Percentiles rank a stretch among this genome's conserved stretches.
phyloP scores from a whole-genome alignment of 2,329 filamentous ascomycete genomes.

The Pseudogymnoascus sp. region DNA sequence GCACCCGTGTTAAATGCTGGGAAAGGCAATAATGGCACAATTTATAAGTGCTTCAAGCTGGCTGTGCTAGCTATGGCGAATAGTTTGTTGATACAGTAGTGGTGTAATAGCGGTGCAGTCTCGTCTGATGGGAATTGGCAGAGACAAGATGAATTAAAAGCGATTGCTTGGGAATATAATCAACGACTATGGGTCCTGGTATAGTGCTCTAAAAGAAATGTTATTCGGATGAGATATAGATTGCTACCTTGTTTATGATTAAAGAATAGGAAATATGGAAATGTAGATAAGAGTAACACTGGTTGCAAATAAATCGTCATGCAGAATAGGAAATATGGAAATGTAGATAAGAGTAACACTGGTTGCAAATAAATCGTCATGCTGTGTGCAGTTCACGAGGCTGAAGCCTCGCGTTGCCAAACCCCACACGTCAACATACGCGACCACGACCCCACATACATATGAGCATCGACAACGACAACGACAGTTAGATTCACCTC shows the following conservation, averaged over 20 bases:
- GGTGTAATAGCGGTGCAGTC: not conserved
- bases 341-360: not conserved
- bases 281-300: not conserved
- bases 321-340: not conserved
- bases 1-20: not conserved
- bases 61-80: not conserved
- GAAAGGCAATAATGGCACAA: not conserved
- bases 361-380: not conserved
- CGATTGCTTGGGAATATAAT: conserved; percentile 1
- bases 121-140: not conserved
- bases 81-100: not conserved
- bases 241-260: not conserved
- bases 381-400: not conserved
- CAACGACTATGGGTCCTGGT: not conserved
- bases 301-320: not conserved
- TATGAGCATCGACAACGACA: not conserved
- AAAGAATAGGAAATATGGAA: conserved; percentile 1
- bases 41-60: too few relatives aligned
- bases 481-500: not conserved
- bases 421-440: conserved; percentile 3
- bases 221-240: not conserved
- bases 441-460: conserved; percentile 3
- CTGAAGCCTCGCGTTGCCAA: not conserved
- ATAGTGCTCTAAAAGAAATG: not conserved
- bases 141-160: not conserved